These are phyloP conservation scores for Candida peoriensis DNA, from an alignment of 805 yeast species.

Conservation along the genomic window DNA sequence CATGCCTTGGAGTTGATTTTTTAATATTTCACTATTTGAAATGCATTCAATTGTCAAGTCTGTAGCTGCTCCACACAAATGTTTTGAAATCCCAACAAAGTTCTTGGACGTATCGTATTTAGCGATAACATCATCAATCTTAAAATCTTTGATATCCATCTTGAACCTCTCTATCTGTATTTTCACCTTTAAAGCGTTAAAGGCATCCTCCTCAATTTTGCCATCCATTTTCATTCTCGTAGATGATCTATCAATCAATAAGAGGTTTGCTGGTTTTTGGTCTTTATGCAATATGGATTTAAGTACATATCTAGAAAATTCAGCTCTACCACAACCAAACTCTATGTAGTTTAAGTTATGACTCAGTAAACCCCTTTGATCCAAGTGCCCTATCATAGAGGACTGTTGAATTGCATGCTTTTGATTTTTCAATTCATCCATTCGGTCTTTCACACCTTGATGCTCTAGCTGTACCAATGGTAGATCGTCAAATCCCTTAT, in stretches of 20 bases:
- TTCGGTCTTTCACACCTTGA: slow-evolving; percentile 22
- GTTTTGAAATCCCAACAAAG: slow-evolving; percentile 73
- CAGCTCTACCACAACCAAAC: slow-evolving; percentile 92
- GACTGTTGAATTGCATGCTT: slow-evolving; percentile 85
- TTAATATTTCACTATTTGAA: slow-evolving; percentile 31
- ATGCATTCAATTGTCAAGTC: slow-evolving; percentile 75
- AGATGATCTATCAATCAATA: slow-evolving; percentile 72
- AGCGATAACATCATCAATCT: slow-evolving; percentile 41
- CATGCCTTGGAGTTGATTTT: slow-evolving; percentile 42
- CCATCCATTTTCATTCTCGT: slow-evolving; percentile 75
- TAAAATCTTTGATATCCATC: slow-evolving; percentile 76
- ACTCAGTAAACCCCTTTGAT: slow-evolving; percentile 34
- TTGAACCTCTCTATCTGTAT: slow-evolving; percentile 52
- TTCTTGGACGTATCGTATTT: slow-evolving; percentile 13
- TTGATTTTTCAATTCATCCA: slow-evolving; percentile 41
- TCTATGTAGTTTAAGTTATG: slow-evolving; percentile 46
- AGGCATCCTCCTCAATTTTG: slow-evolving; percentile 54
- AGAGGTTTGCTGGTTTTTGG: slow-evolving; percentile 30
- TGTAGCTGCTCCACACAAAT: slow-evolving; percentile 91
- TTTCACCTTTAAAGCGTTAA: slow-evolving; percentile 28
- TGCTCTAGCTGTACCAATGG: slow-evolving; percentile 23
- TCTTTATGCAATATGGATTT: slow-evolving; percentile 24
- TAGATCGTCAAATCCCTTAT: slow-evolving; percentile 28
- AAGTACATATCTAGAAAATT: slow-evolving; percentile 61
- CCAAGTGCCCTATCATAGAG: slow-evolving; percentile 67